Conservation (phyloP, 2,329 filamentous ascomycete genomes). For the Calonectria pauciramosa region DNA sequence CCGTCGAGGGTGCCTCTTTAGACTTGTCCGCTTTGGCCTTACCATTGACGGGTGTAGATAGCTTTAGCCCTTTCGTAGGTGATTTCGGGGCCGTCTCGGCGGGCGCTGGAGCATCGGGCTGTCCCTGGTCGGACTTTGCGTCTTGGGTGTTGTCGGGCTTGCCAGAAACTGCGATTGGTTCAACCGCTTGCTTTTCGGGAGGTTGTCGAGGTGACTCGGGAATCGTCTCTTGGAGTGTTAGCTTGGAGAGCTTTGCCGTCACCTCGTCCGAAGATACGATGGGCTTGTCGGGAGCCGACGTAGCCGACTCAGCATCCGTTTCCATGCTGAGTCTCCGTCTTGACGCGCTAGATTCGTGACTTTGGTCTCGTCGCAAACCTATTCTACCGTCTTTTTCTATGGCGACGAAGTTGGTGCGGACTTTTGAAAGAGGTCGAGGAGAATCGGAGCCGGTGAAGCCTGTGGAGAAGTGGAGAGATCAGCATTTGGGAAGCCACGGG, state of each 20-base stretch:
- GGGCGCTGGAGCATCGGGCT: conserved; percentile 21
- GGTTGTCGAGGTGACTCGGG: conserved; percentile 5
- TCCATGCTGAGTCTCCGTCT: conserved; percentile 53
- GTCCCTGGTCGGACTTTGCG: conserved; percentile 3
- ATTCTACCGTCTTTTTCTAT: conserved; percentile 76
- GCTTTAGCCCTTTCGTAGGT: conserved; percentile 33
- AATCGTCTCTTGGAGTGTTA: conserved; percentile 35
- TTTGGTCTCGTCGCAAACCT: conserved; percentile 61
- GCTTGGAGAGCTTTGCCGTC: conserved; percentile 32
- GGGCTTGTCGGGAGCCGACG: conserved; percentile 55
- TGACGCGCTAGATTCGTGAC: conserved; percentile 55
- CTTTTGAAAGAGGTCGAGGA: conserved; percentile 78
- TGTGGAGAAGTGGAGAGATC: conserved; percentile 41
- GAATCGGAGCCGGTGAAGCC: conserved; percentile 59
- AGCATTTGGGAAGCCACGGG: conserved; percentile 32
- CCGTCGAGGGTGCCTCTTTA: conserved; percentile 32
- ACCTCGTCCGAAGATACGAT: conserved; percentile 47
- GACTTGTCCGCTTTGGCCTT: conserved; percentile 42
- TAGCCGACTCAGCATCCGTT: conserved; percentile 50
- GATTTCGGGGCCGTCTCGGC: conserved; percentile 29
- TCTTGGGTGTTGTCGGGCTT: conserved; percentile 42
- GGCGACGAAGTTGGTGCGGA: conserved; percentile 81
- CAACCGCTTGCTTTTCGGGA: conserved; percentile 28
- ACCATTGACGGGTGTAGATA: conserved; percentile 36
- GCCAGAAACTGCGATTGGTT: conserved; percentile 46